Conservation (phyloP, 192 early-diverging fungal species). For the Gigaspora rosea region DNA sequence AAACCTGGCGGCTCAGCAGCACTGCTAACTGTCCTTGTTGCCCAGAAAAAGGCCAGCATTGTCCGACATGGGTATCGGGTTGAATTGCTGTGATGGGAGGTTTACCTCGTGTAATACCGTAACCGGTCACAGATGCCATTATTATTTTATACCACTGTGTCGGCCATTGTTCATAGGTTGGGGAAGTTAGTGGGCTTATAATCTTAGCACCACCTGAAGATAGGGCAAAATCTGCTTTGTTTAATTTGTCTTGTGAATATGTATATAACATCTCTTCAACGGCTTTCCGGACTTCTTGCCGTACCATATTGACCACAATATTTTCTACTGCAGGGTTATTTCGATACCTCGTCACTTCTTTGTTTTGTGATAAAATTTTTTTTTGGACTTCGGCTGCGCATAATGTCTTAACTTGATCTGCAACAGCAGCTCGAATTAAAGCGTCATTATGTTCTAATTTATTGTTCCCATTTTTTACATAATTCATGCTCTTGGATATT, state of each 20-base stretch:
- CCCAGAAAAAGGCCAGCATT: conserved; percentile 77
- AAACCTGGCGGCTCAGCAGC: conserved; percentile 56
- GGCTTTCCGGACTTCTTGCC: conserved; percentile 31
- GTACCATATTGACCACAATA: not conserved
- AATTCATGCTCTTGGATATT: too few relatives aligned
- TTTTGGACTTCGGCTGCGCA: conserved; percentile 21
- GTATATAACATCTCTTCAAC: conserved; percentile 62
- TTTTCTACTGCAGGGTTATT: not conserved
- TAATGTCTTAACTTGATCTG: conserved; percentile 1
- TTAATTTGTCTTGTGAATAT: conserved; percentile 58
- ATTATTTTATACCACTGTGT: not conserved
- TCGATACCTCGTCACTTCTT: not conserved
- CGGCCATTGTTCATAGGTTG: conserved; percentile 31
- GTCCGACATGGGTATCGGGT: conserved; percentile 58
- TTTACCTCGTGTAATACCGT: conserved; percentile 15
- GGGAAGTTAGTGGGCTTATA: conserved; percentile 61
- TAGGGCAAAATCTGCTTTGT: conserved; percentile 71
- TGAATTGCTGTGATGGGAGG: conserved; percentile 37
- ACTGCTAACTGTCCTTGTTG: conserved; percentile 64
- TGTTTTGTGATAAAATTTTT: conserved; percentile 3
- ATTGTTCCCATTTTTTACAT: not conserved
- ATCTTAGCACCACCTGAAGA: conserved; percentile 64
- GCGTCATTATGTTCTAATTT: conserved; percentile 6
- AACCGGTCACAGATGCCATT: not conserved
- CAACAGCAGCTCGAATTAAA: conserved; percentile 15